Evolutionary conservation across 106 monocot genomes (phyloP), one percentile per base, ranked within the genome.

Genomic region (Phalaenopsis equestris): DNA sequence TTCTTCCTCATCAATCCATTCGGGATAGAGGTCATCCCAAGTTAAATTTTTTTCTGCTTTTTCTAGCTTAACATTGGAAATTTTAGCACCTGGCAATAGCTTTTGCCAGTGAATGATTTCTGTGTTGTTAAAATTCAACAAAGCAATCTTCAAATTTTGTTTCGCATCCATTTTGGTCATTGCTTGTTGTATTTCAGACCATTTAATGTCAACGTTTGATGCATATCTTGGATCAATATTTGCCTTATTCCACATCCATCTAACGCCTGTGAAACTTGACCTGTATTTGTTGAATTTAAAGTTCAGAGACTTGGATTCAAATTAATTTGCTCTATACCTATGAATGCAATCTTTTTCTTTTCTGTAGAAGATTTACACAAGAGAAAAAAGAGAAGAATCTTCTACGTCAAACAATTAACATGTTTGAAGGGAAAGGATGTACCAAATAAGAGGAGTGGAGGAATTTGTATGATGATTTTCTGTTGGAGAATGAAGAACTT

Each of bases 11-110:
- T 78, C 78, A 46, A 89, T 89, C 89, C 89, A 89, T 82, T 89
- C 89, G 19, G 89, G 89, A 77, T 86, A 89, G 0, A 89, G 72
- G 49, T 19, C 55, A 8, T 86, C 89, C 89, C 89, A 89, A 70
- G 81, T 83, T 19, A 89, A 41, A 55, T 61, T 82, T 4, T 42
- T 75, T 30, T 72, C 30, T 2, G 86, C 86, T 75, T 79, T 72
- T 12, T 86, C 61, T 2, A 89, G 48, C 18, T 77, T 19, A 38
- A 89, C n/a, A 14, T 56, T 55, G 14, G 55, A 75, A 75, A 55
- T 42, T 30, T 86, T 75, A 19, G 83, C 75, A 72, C 16, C 16
- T 5, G 89, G 81, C 17, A 84, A 30, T 8, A 86, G 55, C 21
- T 86, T 83, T n/a, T 72, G 81, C 89, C 86, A 89, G 16, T 79